Conservation (phyloP, 2,329 filamentous ascomycete species). For the Atkinsonella hypoxylon region DNA sequence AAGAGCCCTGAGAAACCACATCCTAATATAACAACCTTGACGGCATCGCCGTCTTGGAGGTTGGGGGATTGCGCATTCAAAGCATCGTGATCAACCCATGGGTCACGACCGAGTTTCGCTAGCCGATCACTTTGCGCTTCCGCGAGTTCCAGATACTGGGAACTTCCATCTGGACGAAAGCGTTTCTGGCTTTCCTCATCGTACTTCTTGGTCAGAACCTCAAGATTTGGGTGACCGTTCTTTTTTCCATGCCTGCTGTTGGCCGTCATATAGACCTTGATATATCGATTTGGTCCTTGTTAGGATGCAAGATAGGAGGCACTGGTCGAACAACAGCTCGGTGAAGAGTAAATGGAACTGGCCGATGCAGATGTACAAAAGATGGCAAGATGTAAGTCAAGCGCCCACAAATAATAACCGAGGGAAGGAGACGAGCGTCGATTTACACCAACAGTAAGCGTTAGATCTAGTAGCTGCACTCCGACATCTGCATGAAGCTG, state of each 20-base stretch:
- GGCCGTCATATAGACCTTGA: not conserved
- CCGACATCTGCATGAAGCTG: not conserved
- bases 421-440: not conserved
- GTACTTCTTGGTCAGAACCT: slow-evolving; percentile 16
- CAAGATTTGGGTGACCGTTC: not conserved
- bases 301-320: not conserved
- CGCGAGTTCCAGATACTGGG: slow-evolving; percentile 21
- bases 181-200: slow-evolving; percentile 23
- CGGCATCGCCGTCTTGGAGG: slow-evolving; percentile 15
- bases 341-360: not conserved
- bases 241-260: not conserved
- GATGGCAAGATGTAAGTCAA: no score
- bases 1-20: slow-evolving; percentile 23
- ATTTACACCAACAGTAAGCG: not conserved
- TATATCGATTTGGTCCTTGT: not conserved
- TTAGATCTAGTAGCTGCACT: not conserved
- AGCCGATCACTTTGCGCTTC: slow-evolving; percentile 12
- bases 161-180: slow-evolving; percentile 17
- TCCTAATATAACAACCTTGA: slow-evolving; percentile 19
- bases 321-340: not conserved
- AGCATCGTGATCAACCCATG: slow-evolving; percentile 22
- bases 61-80: slow-evolving; percentile 14
- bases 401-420: not conserved
- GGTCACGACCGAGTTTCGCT: slow-evolving; percentile 19
- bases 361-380: not conserved